Conservation (phyloP, 306 rosid genomes). For the Cyclanthera cordifolia region DNA sequence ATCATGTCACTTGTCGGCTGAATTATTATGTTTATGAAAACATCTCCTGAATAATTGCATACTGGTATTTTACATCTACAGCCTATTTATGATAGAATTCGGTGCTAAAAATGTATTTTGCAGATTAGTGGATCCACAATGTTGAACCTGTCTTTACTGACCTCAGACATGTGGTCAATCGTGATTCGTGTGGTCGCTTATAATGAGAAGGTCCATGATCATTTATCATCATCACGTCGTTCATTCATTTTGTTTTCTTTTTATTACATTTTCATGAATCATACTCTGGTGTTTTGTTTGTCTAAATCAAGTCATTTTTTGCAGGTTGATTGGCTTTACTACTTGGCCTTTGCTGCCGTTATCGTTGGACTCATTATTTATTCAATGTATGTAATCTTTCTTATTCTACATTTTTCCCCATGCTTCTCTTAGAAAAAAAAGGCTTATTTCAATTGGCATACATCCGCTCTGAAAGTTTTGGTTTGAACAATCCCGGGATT, state of each 20-base stretch:
- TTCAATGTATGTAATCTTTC: constrained; percentile 50
- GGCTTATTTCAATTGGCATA: neutral
- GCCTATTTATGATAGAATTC: neutral
- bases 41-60: neutral
- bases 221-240: neutral
- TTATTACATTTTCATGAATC: neutral
- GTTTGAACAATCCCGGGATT: neutral
- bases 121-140: constrained; percentile 82
- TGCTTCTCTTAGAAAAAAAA: neutral
- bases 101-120: constrained; percentile 6
- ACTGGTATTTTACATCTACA: neutral
- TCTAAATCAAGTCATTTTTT: constrained; percentile 6
- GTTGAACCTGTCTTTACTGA: constrained; percentile 84
- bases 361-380: constrained; percentile 60
- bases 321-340: constrained; percentile 98
- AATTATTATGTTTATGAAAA: neutral
- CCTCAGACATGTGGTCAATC: constrained; percentile 98
- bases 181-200: constrained; percentile 80
- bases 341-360: constrained; percentile 68
- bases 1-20: no score
- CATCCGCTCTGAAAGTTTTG: neutral
- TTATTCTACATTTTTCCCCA: neutral
- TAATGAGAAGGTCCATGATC: constrained; percentile 57
- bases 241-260: neutral
- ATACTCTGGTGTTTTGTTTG: constrained; percentile 8